Percentiles rank a stretch among this genome's conserved stretches.
Conservation (phyloP, 257 asterid genomes). For the Rhazya stricta region DNA sequence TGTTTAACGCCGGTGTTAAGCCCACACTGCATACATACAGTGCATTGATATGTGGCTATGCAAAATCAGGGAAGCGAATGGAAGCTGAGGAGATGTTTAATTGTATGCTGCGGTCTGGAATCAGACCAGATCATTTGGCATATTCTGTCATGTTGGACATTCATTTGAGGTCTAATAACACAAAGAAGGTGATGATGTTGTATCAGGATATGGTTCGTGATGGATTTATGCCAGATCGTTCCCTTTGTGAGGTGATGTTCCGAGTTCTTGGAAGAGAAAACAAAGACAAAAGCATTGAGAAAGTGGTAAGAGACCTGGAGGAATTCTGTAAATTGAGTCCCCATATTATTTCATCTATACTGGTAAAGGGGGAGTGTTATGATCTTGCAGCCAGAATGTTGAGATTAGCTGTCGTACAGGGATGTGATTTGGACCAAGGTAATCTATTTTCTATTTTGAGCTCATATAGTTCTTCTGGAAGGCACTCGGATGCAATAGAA, state of each 20-base stretch:
- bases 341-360: slow-evolving; percentile 59
- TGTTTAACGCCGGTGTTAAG: slow-evolving; percentile 64
- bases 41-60: slow-evolving; percentile 93
- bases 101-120: slow-evolving; percentile 82
- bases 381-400: slow-evolving; percentile 65
- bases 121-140: slow-evolving; percentile 78
- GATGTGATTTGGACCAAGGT: slow-evolving; percentile 44
- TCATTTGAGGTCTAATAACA: slow-evolving; percentile 60
- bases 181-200: slow-evolving; percentile 51
- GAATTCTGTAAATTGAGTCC: slow-evolving; percentile 51
- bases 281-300: slow-evolving; percentile 38
- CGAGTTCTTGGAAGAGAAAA: slow-evolving; percentile 52
- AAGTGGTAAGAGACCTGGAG: slow-evolving; percentile 67
- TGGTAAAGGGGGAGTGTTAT: slow-evolving; percentile 71
- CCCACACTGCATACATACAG: slow-evolving; percentile 87
- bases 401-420: slow-evolving; percentile 56
- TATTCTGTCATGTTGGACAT: slow-evolving; percentile 79
- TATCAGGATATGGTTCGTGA: slow-evolving; percentile 64
- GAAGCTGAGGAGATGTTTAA: slow-evolving; percentile 70
- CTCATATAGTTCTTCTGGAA: slow-evolving; percentile 81
- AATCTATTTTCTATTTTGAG: slow-evolving; percentile 62
- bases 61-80: slow-evolving; percentile 64
- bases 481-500: slow-evolving; percentile 66
- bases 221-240: slow-evolving; percentile 65
- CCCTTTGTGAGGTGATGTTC: slow-evolving; percentile 54